Evolutionary conservation across 768 basidiomycete species (phyloP).

Genomic region (Pleurotus salmoneostramineus): DNA sequence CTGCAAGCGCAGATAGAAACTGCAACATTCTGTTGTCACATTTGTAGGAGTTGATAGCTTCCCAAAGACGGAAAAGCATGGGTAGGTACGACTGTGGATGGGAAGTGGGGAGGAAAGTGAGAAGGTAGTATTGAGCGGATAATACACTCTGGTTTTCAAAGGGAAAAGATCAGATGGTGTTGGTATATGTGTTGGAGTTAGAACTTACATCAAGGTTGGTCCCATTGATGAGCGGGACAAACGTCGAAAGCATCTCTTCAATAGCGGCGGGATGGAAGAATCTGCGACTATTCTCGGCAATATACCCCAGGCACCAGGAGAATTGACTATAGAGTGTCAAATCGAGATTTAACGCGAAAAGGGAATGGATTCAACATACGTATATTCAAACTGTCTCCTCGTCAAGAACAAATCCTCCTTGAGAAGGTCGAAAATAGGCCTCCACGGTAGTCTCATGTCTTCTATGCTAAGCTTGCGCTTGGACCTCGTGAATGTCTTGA

Average conservation of each 20-base stretch:
- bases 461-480: constrained; percentile 74
- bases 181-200: not conserved
- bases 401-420: constrained; percentile 74
- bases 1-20: constrained; percentile 72
- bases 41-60: constrained; percentile 83
- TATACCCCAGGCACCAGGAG: constrained; percentile 74
- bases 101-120: constrained; percentile 80
- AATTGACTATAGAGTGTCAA: constrained; percentile 44
- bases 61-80: constrained; percentile 84
- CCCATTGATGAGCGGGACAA: constrained; percentile 76
- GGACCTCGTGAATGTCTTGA: constrained; percentile 56
- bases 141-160: constrained; percentile 52
- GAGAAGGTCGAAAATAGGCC: constrained; percentile 69
- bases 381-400: constrained; percentile 75
- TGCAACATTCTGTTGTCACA: constrained; percentile 90
- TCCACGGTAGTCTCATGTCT: constrained; percentile 81
- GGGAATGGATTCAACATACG: constrained; percentile 34
- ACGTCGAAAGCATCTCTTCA: constrained; percentile 84
- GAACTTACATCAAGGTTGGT: constrained; percentile 59
- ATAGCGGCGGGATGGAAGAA: constrained; percentile 90
- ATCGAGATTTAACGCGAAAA: not conserved
- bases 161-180: constrained; percentile 9
- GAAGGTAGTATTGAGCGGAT: constrained; percentile 80
- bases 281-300: constrained; percentile 63
- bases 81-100: constrained; percentile 84